Percentiles rank a stretch among this genome's conserved stretches.
phyloP scores from a whole-genome alignment of 257 asterid genomes.

The Solanum arcanum region DNA sequence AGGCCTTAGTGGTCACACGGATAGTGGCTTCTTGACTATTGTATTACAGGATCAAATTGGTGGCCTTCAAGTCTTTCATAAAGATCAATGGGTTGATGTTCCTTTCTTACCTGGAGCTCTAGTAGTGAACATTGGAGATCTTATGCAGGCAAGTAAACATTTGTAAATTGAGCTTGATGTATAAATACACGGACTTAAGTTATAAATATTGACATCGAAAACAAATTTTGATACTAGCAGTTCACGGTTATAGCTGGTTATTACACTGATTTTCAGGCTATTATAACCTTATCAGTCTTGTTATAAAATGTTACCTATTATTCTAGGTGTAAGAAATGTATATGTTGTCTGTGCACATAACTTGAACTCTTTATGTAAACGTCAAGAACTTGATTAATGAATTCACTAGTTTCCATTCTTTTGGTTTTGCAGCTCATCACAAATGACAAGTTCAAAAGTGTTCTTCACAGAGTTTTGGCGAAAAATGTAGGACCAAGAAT shows the following conservation, averaged over 20 bases:
- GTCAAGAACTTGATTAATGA: neutral
- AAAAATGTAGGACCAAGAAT: slow-evolving; percentile 40
- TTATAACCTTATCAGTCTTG: neutral
- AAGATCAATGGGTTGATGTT: slow-evolving; percentile 44
- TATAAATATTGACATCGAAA: neutral
- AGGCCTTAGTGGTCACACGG: slow-evolving; percentile 15
- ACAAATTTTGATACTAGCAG: neutral
- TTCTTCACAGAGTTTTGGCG: slow-evolving; percentile 45
- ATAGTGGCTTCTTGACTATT: slow-evolving; percentile 8
- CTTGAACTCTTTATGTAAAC: neutral
- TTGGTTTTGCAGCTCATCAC: slow-evolving; percentile 31
- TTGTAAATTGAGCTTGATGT: neutral
- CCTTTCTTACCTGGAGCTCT: slow-evolving; percentile 42
- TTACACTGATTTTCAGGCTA: neutral
- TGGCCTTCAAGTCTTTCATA: slow-evolving; percentile 36
- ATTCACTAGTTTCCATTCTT: neutral
- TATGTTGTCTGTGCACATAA: neutral
- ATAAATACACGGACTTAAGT: neutral
- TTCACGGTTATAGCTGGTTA: neutral
- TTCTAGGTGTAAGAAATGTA: neutral
- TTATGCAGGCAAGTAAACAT: slow-evolving; percentile 39
- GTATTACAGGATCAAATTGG: slow-evolving; percentile 38
- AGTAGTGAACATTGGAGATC: slow-evolving; percentile 49
- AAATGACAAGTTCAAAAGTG: slow-evolving; percentile 53
- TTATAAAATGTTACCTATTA: neutral